Base-by-base conservation (phyloP, 257 asterid genomes). In the Misopates orontium region DNA sequence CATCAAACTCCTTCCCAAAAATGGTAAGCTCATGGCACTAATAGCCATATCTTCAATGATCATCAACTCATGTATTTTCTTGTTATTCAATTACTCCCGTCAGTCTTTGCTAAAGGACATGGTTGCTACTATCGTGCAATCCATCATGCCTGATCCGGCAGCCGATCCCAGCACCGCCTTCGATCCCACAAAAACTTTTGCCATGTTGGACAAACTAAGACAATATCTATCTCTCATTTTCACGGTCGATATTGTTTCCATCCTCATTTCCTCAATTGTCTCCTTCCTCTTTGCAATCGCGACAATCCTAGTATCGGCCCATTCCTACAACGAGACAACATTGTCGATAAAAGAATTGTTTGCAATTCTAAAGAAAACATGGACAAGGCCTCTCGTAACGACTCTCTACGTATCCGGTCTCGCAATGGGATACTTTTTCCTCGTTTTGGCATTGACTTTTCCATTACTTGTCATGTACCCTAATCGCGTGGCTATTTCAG, bases 21-120 rank as follows among this genome's bases (percentile, higher is more conserved):
- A 73, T 60, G 69, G 65, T 13, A 80, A 57, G 42, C 54, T 71
- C 54, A 51, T 73, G 63, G 71, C 82, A 8, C 10, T 58, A 53
- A 63, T 71, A 36, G 47, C 70, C 70, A 11, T 55, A 11, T 52
- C 73, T 49, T 55, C 79, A 19, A 48, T 76, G 0, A 55, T 78
- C 68, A 59, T 74, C 11, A 39, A 66, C 4, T 77, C 84, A 9
- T 21, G 51, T 32, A 50, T 70, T 8, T 5, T 66, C 56, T 51
- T 77, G 18, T 17, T 51, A 10, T 77, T 69, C 76, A 18, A 3
- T 5, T 42, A 24, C 67, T 12, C 6, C 48, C 51, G 11, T 13
- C 25, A 2, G 1, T 5, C 20, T 17, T 62, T 75, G 50, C 62
- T n/a, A 11, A 8, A 4, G 0, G 73, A 71, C 22, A 60, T 74